Conservation (phyloP, 1,139 yeast genomes). For the Saccharomycopsis crataegensis region DNA sequence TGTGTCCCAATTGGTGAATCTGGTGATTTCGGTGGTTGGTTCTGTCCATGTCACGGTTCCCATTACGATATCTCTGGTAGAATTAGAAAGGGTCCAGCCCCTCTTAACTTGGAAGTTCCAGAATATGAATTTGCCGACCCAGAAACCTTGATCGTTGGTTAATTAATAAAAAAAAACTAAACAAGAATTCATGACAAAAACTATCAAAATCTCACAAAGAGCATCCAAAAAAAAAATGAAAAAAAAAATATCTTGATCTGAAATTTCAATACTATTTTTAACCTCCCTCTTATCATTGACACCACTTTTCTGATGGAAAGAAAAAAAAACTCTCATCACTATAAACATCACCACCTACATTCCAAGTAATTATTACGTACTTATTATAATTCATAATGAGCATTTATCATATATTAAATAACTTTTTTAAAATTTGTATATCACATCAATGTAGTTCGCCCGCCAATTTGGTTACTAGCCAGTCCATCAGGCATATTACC, state of each 20-base stretch:
- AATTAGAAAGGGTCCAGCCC: conserved; percentile 99
- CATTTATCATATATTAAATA: background rate
- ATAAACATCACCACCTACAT: no score
- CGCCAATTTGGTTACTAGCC: conserved; percentile 79
- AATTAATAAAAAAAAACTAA: conserved; percentile 23
- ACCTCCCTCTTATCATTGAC: no score
- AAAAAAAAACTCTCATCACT: no score
- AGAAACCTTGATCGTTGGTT: conserved; percentile 79
- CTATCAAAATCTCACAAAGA: background rate
- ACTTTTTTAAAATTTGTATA: background rate
- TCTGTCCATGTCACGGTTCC: conserved; percentile 99
- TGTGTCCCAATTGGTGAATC: conserved; percentile 99
- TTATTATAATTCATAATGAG: background rate
- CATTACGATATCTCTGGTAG: conserved; percentile 99
- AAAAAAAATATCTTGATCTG: background rate
- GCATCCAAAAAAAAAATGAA: background rate
- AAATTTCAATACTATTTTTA: background rate
- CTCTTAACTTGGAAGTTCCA: conserved; percentile 96
- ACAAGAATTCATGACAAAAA: background rate
- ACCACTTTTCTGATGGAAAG: no score
- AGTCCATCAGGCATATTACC: conserved; percentile 89
- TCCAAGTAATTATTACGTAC: no score
- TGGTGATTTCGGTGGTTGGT: conserved; percentile 99
- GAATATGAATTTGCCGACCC: conserved; percentile 75
- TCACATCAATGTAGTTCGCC: conserved; percentile 67